Base-by-base conservation (phyloP, 345 rosid genomes). In the Odontarrhena argentea region DNA sequence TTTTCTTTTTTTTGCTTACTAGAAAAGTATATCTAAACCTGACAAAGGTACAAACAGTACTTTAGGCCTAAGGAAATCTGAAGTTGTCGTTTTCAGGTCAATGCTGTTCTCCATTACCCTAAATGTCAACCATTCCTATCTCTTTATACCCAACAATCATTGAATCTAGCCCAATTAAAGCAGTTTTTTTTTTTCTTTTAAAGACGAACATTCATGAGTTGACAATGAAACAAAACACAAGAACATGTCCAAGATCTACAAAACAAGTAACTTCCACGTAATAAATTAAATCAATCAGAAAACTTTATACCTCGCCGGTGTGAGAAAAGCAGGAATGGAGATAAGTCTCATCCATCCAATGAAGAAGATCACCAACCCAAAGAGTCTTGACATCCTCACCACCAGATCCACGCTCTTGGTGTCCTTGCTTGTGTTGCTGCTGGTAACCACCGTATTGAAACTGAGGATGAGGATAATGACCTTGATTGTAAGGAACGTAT, bases 341-440 rank as follows among this genome's bases (percentile, higher is more conserved):
- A 65, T 87, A 90, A 75, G 85, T 67, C 78, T 90, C 95, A 55
- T 90, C 97, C 97, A 90, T 90, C 97, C 97, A 90, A 77, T 83
- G 85, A 70, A 84, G 86, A 80, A 90, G 78, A 69, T 90, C 97
- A 63, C 97, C 97, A 35, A 90, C 77, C 97, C 97, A 90, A 12
- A 90, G 59, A 24, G 91, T 86, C 78, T 87, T 88, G 12, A 77
- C 82, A 67, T 92, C 87, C 7, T 87, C 97, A 0, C 73, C 62
- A 65, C 83, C 72, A 53, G 77, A 84, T 46, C 68, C 36, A 32
- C 36, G 36, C 36, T 32, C 36, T 32, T 32, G 36, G 36, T 32
- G 80, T 36, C 71, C 84, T 62, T 74, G 65, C 67, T 70, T 68
- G 28, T 60, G 76, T 63, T 74, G 72, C 7, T 76, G 76, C 25